A percentile compares a stretch with the other conserved stretches of the same genome.
phyloP scores from a whole-genome alignment of 2,329 filamentous ascomycete species.

The Cordyceps cateniannulata region DNA sequence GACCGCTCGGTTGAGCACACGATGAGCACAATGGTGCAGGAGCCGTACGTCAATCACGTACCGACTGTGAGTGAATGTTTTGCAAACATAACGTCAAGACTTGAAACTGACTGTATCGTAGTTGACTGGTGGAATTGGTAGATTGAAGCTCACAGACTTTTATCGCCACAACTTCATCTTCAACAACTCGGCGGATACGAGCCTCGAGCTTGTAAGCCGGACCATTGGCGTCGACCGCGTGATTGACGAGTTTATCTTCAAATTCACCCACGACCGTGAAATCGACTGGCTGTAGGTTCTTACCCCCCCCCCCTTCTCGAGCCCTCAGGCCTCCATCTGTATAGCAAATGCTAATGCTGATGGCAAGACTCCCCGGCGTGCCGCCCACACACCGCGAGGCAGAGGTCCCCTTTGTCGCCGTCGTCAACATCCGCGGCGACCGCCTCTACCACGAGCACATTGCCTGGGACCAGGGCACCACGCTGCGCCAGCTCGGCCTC shows the following conservation, averaged over 20 bases:
- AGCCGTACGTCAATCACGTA: constrained; percentile 72
- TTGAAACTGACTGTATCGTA: constrained; percentile 13
- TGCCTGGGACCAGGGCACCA: constrained; percentile 59
- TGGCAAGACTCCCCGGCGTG: constrained; percentile 37
- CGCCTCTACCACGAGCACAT: constrained; percentile 59
- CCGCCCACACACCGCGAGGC: constrained; percentile 45
- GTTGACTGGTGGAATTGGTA: constrained; percentile 62
- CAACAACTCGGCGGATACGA: constrained; percentile 28
- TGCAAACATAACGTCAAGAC: not conserved
- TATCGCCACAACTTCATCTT: constrained; percentile 70
- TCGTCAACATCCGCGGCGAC: constrained; percentile 58
- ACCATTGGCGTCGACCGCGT: constrained; percentile 65
- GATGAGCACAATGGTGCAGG: constrained; percentile 68
- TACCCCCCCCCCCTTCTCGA: not conserved
- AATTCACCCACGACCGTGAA: constrained; percentile 51
- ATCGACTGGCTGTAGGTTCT: constrained; percentile 58
- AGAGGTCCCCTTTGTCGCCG: constrained; percentile 50
- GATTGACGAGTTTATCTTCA: constrained; percentile 61
- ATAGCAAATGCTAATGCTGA: too few relatives aligned
- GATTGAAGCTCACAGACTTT: constrained; percentile 56
- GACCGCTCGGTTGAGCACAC: constrained; percentile 61
- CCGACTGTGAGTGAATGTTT: constrained; percentile 51
- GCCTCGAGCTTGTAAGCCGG: constrained; percentile 27
- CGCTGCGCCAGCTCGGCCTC: constrained; percentile 48
- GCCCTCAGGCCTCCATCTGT: too few relatives aligned